Conservation (phyloP, 2,329 filamentous ascomycete species). For the Xylariaceae sp. region DNA sequence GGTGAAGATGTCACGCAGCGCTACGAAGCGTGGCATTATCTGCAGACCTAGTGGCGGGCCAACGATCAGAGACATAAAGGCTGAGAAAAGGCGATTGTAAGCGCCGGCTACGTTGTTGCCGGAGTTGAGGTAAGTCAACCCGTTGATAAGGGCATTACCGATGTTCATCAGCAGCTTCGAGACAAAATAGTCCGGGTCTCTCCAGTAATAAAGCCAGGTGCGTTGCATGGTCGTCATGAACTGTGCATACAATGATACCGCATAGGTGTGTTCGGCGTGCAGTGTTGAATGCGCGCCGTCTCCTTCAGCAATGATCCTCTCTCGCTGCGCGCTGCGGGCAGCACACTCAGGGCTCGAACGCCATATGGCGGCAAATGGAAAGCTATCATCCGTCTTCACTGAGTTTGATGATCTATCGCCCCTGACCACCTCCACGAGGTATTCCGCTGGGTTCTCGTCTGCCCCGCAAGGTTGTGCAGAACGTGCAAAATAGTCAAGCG, state of each 20-base stretch:
- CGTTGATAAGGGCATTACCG: slow-evolving; percentile 69
- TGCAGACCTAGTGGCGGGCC: slow-evolving; percentile 77
- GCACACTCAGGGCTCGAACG: slow-evolving; percentile 3
- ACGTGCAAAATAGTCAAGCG: slow-evolving; percentile 63
- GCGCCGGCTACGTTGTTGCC: slow-evolving; percentile 63
- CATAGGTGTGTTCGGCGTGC: slow-evolving; percentile 3
- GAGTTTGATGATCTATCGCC: slow-evolving; percentile 30
- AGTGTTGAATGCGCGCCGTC: slow-evolving; percentile 34
- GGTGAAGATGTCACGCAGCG: slow-evolving; percentile 70
- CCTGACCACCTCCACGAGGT: slow-evolving; percentile 58
- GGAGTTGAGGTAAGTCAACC: slow-evolving; percentile 72
- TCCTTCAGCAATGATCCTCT: slow-evolving; percentile 59
- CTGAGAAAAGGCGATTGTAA: slow-evolving; percentile 74
- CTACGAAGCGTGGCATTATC: slow-evolving; percentile 74
- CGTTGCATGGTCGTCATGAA: slow-evolving; percentile 18
- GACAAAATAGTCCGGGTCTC: slow-evolving; percentile 66
- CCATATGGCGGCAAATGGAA: not conserved
- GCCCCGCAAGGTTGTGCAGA: slow-evolving; percentile 54
- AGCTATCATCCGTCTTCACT: slow-evolving; percentile 35
- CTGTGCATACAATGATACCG: slow-evolving; percentile 7
- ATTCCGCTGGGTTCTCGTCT: slow-evolving; percentile 69
- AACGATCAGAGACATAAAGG: slow-evolving; percentile 79
- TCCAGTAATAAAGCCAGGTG: slow-evolving; percentile 66
- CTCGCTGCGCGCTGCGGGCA: slow-evolving; percentile 4
- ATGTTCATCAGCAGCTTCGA: slow-evolving; percentile 68